Base-by-base conservation (phyloP, 2,329 filamentous ascomycete species). In the Fusarium torulosum region DNA sequence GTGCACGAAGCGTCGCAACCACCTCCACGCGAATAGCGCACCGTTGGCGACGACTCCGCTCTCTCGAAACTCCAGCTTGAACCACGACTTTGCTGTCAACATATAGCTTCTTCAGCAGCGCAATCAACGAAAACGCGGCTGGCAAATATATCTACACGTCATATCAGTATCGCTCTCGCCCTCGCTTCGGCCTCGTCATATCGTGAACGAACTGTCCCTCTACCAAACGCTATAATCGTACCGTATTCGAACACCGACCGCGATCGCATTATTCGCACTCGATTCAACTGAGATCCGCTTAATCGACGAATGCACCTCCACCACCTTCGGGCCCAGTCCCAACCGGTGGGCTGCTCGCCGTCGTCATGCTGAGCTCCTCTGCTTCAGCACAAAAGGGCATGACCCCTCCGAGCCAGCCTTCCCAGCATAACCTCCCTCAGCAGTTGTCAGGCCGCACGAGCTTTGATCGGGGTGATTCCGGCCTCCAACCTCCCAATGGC, bases 381-480 rank as follows among this genome's bases (percentile, higher is more conserved):
- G 74, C 74, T 63, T 72, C 72, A 64, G 72, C 74, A 60, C 73
- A 76, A 54, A 74, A 75, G 71, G 70, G 71, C 65, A 66, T 72
- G 67, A 75, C 72, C 38, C 71, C 77, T 62, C 75, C 76, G 43
- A 71, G 71, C 67, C 75, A 77, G 66, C 62, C 76, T 47, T 75
- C 86, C 56, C 79, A 80, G 58, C 73, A 73, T 25, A 73, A 72
- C 65, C 72, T 72, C 73, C 81, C 61, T 60, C 77, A 69, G 40
- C 72, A 73, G 46, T 37, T 65, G 23, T 45, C 63, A 41, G 72
- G 73, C 33, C 73, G 73, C 53, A 72, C 74, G 51, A 77, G 67
- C 67, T 79, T 88, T 70, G 88, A 90, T 59, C 85, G 86, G 68
- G 84, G 86, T 77, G 83, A 80, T 60, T 75, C 70, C 27, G 78